Conservation (phyloP, 2,329 filamentous ascomycete species). For the Parastagonospora nodorum region DNA sequence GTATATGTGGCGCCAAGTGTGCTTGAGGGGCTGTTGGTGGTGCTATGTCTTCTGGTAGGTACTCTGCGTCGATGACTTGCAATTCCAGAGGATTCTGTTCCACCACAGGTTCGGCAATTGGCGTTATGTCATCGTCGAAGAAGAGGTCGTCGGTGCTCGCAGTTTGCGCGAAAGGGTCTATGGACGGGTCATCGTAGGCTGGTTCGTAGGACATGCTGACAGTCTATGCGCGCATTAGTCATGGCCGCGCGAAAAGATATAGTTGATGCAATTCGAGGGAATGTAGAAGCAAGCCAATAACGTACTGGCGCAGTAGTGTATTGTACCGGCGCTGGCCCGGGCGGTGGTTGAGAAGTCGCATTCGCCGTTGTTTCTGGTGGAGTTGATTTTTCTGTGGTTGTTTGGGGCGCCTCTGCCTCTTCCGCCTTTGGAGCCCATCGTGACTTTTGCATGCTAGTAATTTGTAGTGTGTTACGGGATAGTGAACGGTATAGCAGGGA, state of each 20-base stretch:
- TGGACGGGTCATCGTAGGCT: constrained; percentile 32
- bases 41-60: constrained; percentile 21
- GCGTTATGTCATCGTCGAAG: constrained; percentile 58
- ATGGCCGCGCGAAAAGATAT: background rate
- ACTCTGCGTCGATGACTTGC: constrained; percentile 23
- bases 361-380: constrained; percentile 1
- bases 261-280: background rate
- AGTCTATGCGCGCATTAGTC: constrained; percentile 16
- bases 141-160: constrained; percentile 58
- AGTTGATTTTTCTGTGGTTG: background rate
- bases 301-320: constrained; percentile 18
- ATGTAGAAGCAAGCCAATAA: background rate
- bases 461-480: background rate
- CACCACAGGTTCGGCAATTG: constrained; percentile 50
- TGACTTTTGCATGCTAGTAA: constrained; percentile 36
- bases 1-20: constrained; percentile 25
- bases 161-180: constrained; percentile 56
- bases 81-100: constrained; percentile 34
- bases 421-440: constrained; percentile 37
- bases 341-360: constrained; percentile 6
- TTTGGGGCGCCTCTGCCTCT: constrained; percentile 7
- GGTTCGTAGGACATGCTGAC: constrained; percentile 33
- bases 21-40: constrained; percentile 27
- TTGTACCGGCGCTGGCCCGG: constrained; percentile 11
- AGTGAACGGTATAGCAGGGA: background rate